Conservation (phyloP, 805 yeast genomes). For the Aciculoconidium aculeatum region DNA sequence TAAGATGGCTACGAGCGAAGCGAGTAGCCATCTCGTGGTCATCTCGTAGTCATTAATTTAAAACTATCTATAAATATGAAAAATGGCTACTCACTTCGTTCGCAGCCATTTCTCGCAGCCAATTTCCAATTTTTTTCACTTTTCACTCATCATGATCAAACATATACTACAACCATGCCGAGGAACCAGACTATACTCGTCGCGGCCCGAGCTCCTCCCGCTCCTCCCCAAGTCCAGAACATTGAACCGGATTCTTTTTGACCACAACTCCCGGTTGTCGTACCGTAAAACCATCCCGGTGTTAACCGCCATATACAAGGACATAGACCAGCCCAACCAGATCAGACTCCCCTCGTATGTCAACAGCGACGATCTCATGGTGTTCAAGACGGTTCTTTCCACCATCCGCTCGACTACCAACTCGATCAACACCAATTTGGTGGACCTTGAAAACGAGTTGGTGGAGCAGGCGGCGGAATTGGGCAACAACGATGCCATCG, state of each 20-base stretch:
- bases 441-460: constrained; percentile 62
- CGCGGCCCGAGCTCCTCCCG: constrained; percentile 20
- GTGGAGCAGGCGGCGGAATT: constrained; percentile 80
- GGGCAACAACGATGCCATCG: constrained; percentile 77
- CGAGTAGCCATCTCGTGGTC: too few species aligned
- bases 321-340: constrained; percentile 35
- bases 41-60: too few species aligned
- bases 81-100: too few species aligned
- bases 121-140: too few species aligned
- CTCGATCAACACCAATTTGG: constrained; percentile 48
- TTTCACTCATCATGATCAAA: constrained; percentile 2
- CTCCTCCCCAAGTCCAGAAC: constrained; percentile 54
- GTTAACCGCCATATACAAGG: constrained; percentile 45
- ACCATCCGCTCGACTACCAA: constrained; percentile 57
- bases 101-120: too few species aligned
- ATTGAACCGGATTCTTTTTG: constrained; percentile 58
- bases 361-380: constrained; percentile 54
- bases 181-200: too few species aligned
- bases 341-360: constrained; percentile 42
- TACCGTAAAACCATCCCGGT: constrained; percentile 51
- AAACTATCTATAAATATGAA: too few species aligned
- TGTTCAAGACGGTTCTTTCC: constrained; percentile 61
- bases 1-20: too few species aligned
- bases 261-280: constrained; percentile 54
- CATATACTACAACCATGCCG: too few species aligned